A percentile compares a stretch with the other conserved stretches of the same genome.
Evolutionary conservation across 2,329 filamentous ascomycete species (phyloP).

Genomic region (Amylocarpus encephaloides): DNA sequence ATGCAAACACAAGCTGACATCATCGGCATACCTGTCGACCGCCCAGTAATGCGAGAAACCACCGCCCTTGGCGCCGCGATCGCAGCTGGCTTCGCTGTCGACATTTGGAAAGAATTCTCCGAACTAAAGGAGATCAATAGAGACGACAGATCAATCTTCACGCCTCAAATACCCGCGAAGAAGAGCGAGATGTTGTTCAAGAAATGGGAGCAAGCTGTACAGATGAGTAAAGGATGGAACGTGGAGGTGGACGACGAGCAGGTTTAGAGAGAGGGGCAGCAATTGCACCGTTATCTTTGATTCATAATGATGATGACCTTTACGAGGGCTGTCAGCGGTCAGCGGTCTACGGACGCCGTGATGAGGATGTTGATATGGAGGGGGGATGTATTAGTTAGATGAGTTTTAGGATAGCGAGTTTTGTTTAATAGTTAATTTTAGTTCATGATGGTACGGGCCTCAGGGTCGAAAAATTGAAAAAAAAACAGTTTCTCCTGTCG

Average conservation of each 20-base stretch:
- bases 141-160: constrained; percentile 62
- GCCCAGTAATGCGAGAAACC: constrained; percentile 77
- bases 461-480: no score
- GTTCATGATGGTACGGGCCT: background rate
- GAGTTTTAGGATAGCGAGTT: background rate
- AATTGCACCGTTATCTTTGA: background rate
- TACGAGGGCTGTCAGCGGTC: background rate
- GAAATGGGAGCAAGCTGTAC: constrained; percentile 69
- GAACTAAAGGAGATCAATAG: constrained; percentile 68
- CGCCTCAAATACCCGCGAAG: constrained; percentile 54
- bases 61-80: constrained; percentile 77
- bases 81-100: constrained; percentile 71
- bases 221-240: constrained; percentile 72
- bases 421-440: background rate
- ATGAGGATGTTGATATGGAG: background rate
- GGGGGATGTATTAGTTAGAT: background rate
- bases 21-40: constrained; percentile 70
- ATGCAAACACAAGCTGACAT: constrained; percentile 79
- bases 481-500: no score
- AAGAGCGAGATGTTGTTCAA: constrained; percentile 58
- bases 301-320: background rate
- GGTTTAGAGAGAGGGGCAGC: background rate
- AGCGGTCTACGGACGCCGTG: constrained; percentile 5
- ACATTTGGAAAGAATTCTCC: constrained; percentile 66
- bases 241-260: constrained; percentile 4